Conservation (phyloP, 768 basidiomycete genomes). For the Phylloporus sp. region DNA sequence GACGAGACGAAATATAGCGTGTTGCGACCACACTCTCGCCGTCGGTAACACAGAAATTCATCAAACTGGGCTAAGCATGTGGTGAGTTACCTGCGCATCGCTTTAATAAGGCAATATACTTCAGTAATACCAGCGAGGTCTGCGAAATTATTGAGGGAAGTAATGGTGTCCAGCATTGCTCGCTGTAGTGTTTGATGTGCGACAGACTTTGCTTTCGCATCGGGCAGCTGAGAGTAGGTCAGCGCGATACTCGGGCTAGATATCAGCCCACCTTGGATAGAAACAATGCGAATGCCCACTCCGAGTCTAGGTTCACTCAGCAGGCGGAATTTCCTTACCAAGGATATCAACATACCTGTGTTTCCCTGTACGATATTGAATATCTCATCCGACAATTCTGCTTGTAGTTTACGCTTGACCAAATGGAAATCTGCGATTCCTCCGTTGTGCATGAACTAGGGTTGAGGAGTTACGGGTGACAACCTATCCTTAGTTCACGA, state of each 20-base stretch:
- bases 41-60: slow-evolving; percentile 97
- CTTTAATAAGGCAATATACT: slow-evolving; percentile 36
- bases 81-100: slow-evolving; percentile 1
- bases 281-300: slow-evolving; percentile 95
- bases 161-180: slow-evolving; percentile 88
- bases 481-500: background rate
- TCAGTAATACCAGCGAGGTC: slow-evolving; percentile 72
- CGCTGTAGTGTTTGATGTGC: slow-evolving; percentile 65
- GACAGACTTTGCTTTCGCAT: slow-evolving; percentile 74
- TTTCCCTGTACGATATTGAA: slow-evolving; percentile 90
- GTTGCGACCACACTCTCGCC: slow-evolving; percentile 92
- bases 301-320: slow-evolving; percentile 60
- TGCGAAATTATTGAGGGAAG: slow-evolving; percentile 69
- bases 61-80: slow-evolving; percentile 63
- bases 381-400: slow-evolving; percentile 71
- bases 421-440: slow-evolving; percentile 79
- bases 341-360: slow-evolving; percentile 54
- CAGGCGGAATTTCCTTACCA: background rate
- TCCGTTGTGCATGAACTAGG: slow-evolving; percentile 96
- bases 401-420: slow-evolving; percentile 81
- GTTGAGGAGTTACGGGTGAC: background rate
- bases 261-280: slow-evolving; percentile 61
- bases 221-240: slow-evolving; percentile 55
- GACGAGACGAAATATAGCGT: slow-evolving; percentile 88
- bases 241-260: slow-evolving; percentile 1